phyloP scores from a whole-genome alignment of 1,284 basidiomycete species.

The Phenoliferia sp. region DNA sequence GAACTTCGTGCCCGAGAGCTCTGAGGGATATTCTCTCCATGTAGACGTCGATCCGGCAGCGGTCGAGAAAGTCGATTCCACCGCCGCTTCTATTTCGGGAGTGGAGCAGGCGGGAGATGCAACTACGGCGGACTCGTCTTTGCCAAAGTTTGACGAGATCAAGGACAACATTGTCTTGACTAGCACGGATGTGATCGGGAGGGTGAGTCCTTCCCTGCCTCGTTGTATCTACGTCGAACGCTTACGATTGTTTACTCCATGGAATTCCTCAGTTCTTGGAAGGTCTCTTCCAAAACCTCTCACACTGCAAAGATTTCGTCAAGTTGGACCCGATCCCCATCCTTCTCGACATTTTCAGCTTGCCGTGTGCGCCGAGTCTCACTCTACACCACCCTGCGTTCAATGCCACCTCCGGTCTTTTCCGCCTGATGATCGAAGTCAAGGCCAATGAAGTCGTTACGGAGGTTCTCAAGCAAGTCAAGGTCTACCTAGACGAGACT shows the following conservation, averaged over 20 bases:
- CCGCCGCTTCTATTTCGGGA: slow-evolving; percentile 14
- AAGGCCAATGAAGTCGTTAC: slow-evolving; percentile 70
- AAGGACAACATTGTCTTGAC: slow-evolving; percentile 25
- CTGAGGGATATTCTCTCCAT: slow-evolving; percentile 53
- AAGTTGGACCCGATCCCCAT: slow-evolving; percentile 68
- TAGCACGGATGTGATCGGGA: slow-evolving; percentile 30
- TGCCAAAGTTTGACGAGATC: slow-evolving; percentile 5
- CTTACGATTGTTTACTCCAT: too few relatives aligned
- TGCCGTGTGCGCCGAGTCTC: slow-evolving; percentile 86
- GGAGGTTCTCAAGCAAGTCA: slow-evolving; percentile 67
- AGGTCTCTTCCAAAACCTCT: slow-evolving; percentile 81
- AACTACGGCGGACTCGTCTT: neutral
- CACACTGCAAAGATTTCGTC: slow-evolving; percentile 88
- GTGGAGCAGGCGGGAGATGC: slow-evolving; percentile 8
- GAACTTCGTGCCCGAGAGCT: slow-evolving; percentile 53
- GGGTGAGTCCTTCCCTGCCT: slow-evolving; percentile 16
- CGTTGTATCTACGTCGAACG: neutral
- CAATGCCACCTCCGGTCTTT: slow-evolving; percentile 78
- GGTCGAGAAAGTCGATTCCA: slow-evolving; percentile 34
- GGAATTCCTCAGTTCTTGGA: slow-evolving; percentile 92
- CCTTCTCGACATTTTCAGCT: slow-evolving; percentile 68
- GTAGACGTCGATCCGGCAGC: slow-evolving; percentile 39
- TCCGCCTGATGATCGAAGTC: slow-evolving; percentile 83
- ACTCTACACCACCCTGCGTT: slow-evolving; percentile 76
- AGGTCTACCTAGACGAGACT: slow-evolving; percentile 64